Conservation (phyloP, 805 yeast species). For the Zygosaccharomyces pseudorouxii region DNA sequence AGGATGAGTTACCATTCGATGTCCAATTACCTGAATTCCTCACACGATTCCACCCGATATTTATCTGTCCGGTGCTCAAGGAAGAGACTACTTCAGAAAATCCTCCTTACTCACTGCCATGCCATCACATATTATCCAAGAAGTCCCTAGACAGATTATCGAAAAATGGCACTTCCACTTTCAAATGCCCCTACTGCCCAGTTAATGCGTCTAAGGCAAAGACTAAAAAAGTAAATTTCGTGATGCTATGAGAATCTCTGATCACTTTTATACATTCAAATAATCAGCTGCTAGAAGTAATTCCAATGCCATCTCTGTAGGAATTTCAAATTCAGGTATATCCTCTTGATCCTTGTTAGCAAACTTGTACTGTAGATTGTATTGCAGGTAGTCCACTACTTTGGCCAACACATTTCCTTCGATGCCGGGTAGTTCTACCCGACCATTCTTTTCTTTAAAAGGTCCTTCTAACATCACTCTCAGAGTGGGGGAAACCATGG, state of each 20-base stretch:
- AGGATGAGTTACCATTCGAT: constrained; percentile 59
- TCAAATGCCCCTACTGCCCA: constrained; percentile 75
- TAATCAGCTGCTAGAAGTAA: constrained; percentile 90
- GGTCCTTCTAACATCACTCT: constrained; percentile 52
- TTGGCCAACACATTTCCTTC: constrained; percentile 69
- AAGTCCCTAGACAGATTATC: constrained; percentile 48
- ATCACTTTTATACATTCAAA: constrained; percentile 25
- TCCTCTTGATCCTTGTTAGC: constrained; percentile 44
- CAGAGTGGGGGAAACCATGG: constrained; percentile 63
- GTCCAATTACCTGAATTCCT: constrained; percentile 49
- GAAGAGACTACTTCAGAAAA: constrained; percentile 57
- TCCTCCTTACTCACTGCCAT: constrained; percentile 60
- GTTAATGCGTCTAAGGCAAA: constrained; percentile 39
- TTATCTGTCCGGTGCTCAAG: constrained; percentile 67
- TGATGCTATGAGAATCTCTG: constrained; percentile 23
- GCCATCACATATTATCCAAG: constrained; percentile 59
- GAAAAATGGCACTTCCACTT: constrained; percentile 40
- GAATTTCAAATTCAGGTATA: constrained; percentile 83
- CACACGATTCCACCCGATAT: constrained; percentile 55
- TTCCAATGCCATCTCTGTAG: constrained; percentile 92
- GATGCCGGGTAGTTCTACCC: constrained; percentile 55
- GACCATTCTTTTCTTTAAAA: constrained; percentile 55
- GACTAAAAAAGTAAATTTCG: constrained; percentile 45
- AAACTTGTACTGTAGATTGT: constrained; percentile 62
- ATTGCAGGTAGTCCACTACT: constrained; percentile 80